phyloP scores from a whole-genome alignment of 2,329 filamentous ascomycete species.

The Pseudogymnoascus sp. region DNA sequence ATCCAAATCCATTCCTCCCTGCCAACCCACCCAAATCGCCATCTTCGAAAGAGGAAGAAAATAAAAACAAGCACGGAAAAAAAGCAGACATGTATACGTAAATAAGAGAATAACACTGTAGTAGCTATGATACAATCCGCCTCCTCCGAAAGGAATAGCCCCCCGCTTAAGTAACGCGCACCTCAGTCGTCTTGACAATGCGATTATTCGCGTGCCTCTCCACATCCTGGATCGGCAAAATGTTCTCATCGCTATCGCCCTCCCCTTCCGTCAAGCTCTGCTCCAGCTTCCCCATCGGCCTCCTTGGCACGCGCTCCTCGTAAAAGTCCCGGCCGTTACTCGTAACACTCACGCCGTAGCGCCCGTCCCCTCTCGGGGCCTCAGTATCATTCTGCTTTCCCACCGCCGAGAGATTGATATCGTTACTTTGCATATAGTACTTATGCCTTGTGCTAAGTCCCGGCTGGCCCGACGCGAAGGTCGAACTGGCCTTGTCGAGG shows the following conservation, averaged over 20 bases:
- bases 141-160: background rate
- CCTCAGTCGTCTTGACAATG: slow-evolving; percentile 18
- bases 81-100: background rate
- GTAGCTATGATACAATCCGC: background rate
- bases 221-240: slow-evolving; percentile 14
- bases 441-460: slow-evolving; percentile 13
- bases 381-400: slow-evolving; percentile 7
- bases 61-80: background rate
- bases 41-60: background rate
- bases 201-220: slow-evolving; percentile 7
- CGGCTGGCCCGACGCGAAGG: slow-evolving; percentile 3
- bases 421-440: slow-evolving; percentile 21
- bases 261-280: slow-evolving; percentile 12
- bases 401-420: slow-evolving; percentile 16
- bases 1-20: background rate
- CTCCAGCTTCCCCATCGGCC: slow-evolving; percentile 13
- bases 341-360: slow-evolving; percentile 16
- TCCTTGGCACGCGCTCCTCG: slow-evolving; percentile 11
- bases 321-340: slow-evolving; percentile 12
- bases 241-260: slow-evolving; percentile 16
- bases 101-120: slow-evolving; percentile 1
- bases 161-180: slow-evolving; percentile 12
- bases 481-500: slow-evolving; percentile 22
- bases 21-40: background rate
- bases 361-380: background rate